These are phyloP conservation scores for Suaeda aralocaspica DNA, from an alignment of 148 eudicot species.

Conservation along the genomic window DNA sequence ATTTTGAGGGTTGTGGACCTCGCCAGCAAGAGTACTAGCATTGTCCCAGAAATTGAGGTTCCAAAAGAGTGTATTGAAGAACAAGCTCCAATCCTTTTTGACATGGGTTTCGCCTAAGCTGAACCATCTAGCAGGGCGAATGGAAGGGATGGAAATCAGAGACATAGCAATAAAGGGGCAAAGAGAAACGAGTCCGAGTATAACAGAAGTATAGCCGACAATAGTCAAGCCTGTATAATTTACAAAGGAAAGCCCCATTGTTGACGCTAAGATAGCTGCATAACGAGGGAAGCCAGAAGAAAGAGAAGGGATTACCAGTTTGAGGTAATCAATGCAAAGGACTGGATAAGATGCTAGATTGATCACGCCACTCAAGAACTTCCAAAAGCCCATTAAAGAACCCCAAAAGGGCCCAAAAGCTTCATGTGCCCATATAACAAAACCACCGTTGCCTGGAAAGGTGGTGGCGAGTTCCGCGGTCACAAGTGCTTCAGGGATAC, in stretches of 20 bases:
- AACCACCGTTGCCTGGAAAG: constrained; percentile 40
- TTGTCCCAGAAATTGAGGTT: constrained; percentile 44
- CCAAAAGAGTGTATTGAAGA: constrained; percentile 42
- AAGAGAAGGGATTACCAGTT: constrained; percentile 29
- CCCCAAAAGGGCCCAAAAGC: constrained; percentile 45
- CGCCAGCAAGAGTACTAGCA: constrained; percentile 40
- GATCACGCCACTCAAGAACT: constrained; percentile 38
- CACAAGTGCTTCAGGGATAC: constrained; percentile 39
- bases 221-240: constrained; percentile 37
- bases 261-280: constrained; percentile 19
- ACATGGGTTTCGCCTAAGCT: constrained; percentile 32
- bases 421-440: constrained; percentile 37
- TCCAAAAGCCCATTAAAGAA: constrained; percentile 41
- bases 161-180: constrained; percentile 31
- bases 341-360: constrained; percentile 39
- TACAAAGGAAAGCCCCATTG: constrained; percentile 27
- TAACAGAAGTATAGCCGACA: constrained; percentile 37
- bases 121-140: constrained; percentile 30
- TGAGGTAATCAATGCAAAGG: constrained; percentile 38
- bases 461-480: constrained; percentile 48
- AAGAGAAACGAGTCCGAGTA: constrained; percentile 29
- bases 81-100: constrained; percentile 32
- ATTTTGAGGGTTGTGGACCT: constrained; percentile 39
- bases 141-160: constrained; percentile 27
- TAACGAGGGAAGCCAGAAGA: constrained; percentile 31